These are phyloP conservation scores for Boletus sensibilis DNA, from an alignment of 768 basidiomycete species.

Conservation along the genomic window DNA sequence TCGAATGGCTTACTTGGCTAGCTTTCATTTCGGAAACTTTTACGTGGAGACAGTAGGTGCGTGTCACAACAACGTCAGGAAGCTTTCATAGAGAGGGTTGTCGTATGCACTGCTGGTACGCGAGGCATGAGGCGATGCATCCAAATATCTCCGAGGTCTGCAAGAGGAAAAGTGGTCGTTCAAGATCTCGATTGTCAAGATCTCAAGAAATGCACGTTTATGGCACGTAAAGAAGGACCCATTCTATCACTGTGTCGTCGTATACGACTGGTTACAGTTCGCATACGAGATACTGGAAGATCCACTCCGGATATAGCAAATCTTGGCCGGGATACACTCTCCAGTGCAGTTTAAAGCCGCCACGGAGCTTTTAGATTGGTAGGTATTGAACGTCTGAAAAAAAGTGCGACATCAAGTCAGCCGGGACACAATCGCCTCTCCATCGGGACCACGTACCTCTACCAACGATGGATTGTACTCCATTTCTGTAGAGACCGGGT, in stretches of 20 bases:
- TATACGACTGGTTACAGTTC: constrained; percentile 63
- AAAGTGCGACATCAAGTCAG: not conserved
- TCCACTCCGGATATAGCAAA: constrained; percentile 73
- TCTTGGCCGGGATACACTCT: constrained; percentile 56
- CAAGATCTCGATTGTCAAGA: not conserved
- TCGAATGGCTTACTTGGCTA: not conserved
- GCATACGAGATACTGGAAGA: constrained; percentile 55
- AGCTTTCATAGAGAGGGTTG: not conserved
- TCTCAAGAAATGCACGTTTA: too few species aligned
- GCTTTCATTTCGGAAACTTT: not conserved
- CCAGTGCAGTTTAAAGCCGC: constrained; percentile 51
- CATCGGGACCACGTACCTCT: constrained; percentile 11
- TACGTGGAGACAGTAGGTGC: not conserved
- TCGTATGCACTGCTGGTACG: not conserved
- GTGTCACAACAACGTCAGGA: not conserved
- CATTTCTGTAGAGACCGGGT: constrained; percentile 18
- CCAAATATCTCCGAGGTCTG: too few species aligned
- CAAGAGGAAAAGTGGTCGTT: not conserved
- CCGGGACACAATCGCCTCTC: not conserved
- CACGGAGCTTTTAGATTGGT: constrained; percentile 69
- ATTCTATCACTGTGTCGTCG: constrained; percentile 46
- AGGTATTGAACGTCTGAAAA: constrained; percentile 54
- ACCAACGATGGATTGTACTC: constrained; percentile 21
- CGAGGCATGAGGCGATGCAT: not conserved
- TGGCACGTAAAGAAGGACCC: not conserved